Base-by-base conservation (phyloP, 2,329 filamentous ascomycete species). In the Thielaviopsis cerberus region DNA sequence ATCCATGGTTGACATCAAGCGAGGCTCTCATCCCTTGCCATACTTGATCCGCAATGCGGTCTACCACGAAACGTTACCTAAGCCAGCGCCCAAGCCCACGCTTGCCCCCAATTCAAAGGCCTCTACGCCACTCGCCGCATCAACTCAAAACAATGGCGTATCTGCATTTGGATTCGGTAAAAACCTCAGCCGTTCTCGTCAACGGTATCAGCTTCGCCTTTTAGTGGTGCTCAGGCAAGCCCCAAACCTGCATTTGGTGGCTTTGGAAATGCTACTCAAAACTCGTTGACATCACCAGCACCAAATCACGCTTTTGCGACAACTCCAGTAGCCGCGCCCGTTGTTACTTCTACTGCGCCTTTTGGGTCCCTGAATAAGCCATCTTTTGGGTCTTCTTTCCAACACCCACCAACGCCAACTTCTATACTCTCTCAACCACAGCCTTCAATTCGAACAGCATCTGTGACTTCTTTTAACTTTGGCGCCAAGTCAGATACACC, bases 1-100 rank as follows among this genome's bases (percentile, higher is more conserved):
- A 11, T 66, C 63, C 5, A 65, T 84, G 17, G 81, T 85, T 7
- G 81, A 84, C 66, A 70, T 70, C 54, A 85, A 85, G 66, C 77
- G 81, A 25, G 74, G 74, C 5, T 67, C 68, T 11, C 72, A 71
- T 53, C 67, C 76, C 11, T 69, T 84, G 1, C 73, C 78, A 2
- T 70, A 77, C 25, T 69, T 81, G 23, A 79, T 84, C 27, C 77
- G 79, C 63, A 68, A 70, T 34, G 82, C 78, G 1, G 69, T 81
- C 11, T 78, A 70, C 54, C 74, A 76, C 62, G 69, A 72, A 30
- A 51, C 63, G 13, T 34, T 58, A 15, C 52, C 61, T 5, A 56
- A 57, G 34, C n/a, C 25, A 6, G 20, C 59, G 24, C 20, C 25
- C 15, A 30, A 57, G n/a, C 37, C 41, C 7, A n/a, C 41, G 51